Evolutionary conservation across 176 grass and related monocot genomes (phyloP).

Genomic region (Guadua angustifolia): DNA sequence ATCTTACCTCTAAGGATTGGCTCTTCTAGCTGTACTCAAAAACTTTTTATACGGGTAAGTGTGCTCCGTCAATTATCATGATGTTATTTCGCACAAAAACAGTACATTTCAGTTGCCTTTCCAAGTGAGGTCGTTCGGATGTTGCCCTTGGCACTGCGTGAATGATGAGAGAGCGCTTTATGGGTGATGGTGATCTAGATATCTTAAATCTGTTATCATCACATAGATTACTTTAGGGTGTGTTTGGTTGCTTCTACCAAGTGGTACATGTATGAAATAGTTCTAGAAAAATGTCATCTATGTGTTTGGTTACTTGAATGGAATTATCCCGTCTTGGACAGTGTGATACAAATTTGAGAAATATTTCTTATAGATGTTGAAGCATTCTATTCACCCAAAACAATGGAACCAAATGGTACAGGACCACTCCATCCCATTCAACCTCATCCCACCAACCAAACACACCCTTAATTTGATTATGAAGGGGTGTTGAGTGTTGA

Average conservation of each 20-base stretch:
- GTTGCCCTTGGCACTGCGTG: neutral
- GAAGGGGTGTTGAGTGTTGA: conserved; percentile 12
- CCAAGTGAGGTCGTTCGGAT: neutral
- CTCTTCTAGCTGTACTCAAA: neutral
- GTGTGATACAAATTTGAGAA: no score
- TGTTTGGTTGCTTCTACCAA: no score
- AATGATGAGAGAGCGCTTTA: neutral
- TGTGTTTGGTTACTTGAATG: no score
- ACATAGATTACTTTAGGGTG: neutral
- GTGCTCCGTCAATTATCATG: neutral
- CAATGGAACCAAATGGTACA: no score
- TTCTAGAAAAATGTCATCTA: no score
- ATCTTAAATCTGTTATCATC: neutral
- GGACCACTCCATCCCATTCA: no score
- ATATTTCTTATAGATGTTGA: no score
- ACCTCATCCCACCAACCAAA: no score
- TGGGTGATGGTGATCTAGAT: conserved; percentile 8
- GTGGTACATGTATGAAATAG: no score
- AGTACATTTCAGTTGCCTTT: neutral
- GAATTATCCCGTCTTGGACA: no score
- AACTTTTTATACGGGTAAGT: neutral
- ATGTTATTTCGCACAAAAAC: neutral
- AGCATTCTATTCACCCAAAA: no score
- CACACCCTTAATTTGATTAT: neutral
- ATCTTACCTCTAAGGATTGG: neutral